A percentile compares a stretch with the other conserved stretches of the same genome.
Evolutionary conservation across 139 green algal species (phyloP).

Genomic region (Monoraphidium neglectum): DNA sequence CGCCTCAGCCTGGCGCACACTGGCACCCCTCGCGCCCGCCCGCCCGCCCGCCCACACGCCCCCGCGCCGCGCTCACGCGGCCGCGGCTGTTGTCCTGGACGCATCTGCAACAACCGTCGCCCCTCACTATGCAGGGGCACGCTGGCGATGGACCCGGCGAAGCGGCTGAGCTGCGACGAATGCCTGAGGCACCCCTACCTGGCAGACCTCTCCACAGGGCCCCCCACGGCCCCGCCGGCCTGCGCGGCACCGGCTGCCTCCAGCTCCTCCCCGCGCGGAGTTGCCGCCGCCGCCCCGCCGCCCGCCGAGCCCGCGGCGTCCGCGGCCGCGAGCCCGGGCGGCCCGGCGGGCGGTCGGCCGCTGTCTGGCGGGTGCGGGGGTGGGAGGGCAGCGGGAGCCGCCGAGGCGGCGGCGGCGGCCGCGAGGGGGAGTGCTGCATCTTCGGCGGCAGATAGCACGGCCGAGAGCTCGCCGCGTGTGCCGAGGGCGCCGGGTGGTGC

Average conservation of each 20-base stretch:
- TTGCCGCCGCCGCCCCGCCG: conserved; percentile 21
- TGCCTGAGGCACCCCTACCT: conserved; percentile 72
- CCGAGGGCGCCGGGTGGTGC: not conserved
- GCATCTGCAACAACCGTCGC: not conserved
- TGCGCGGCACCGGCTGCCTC: not conserved
- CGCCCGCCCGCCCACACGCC: too few relatives aligned
- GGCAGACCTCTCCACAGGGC: conserved; percentile 20
- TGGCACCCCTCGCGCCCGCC: too few relatives aligned
- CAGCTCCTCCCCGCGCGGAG: not conserved
- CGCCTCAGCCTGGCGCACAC: too few relatives aligned
- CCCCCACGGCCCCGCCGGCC: not conserved
- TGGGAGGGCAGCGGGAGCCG: not conserved
- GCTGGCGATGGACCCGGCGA: conserved; percentile 53
- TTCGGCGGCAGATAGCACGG: not conserved
- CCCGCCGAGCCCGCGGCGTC: too few relatives aligned
- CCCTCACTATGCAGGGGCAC: conserved; percentile 33
- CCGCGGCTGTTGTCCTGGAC: not conserved
- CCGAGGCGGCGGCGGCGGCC: not conserved
- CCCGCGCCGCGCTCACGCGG: too few relatives aligned
- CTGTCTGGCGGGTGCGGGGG: too few relatives aligned
- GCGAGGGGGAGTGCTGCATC: not conserved
- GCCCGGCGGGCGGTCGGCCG: too few relatives aligned
- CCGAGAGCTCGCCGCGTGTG: not conserved
- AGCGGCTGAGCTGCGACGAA: conserved; percentile 44
- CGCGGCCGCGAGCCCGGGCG: too few relatives aligned